These are phyloP conservation scores for Trametes gibbosa DNA, from an alignment of 768 basidiomycete genomes.

Conservation along the genomic window DNA sequence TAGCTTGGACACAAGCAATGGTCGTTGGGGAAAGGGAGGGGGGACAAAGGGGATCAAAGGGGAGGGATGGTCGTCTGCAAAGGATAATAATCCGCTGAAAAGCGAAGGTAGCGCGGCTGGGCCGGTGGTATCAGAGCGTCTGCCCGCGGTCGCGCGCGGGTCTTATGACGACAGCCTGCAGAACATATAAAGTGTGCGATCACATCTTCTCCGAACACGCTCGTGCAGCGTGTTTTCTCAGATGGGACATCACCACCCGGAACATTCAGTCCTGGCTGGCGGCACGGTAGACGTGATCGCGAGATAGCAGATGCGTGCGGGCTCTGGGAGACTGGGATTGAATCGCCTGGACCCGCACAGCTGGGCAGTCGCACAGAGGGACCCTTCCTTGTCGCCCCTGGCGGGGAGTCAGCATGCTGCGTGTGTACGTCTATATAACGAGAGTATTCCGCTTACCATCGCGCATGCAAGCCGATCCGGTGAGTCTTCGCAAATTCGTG, in stretches of 20 bases:
- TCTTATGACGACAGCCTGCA: slow-evolving; percentile 27
- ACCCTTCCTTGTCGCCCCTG: slow-evolving; percentile 7
- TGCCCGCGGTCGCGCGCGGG: slow-evolving; percentile 9
- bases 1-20: not conserved
- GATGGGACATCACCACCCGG: slow-evolving; percentile 21
- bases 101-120: slow-evolving; percentile 15
- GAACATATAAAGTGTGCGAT: slow-evolving; percentile 19
- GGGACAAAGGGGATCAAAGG: slow-evolving; percentile 10
- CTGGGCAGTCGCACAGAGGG: not conserved
- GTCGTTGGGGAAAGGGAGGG: not conserved
- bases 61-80: slow-evolving; percentile 1
- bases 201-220: slow-evolving; percentile 19
- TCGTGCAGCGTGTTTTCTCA: slow-evolving; percentile 19
- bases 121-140: slow-evolving; percentile 4
- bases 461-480: slow-evolving; percentile 4
- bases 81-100: slow-evolving; percentile 9
- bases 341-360: slow-evolving; percentile 1
- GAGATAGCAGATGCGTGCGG: slow-evolving; percentile 11
- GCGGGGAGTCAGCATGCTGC: slow-evolving; percentile 7
- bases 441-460: slow-evolving; percentile 4
- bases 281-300: slow-evolving; percentile 13
- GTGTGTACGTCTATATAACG: slow-evolving; percentile 15
- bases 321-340: slow-evolving; percentile 3
- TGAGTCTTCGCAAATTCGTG: slow-evolving; percentile 6
- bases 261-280: slow-evolving; percentile 3